These are phyloP conservation scores for Naegleria gruberi DNA, from an alignment of 208 protist genomes.

Conservation along the genomic window DNA sequence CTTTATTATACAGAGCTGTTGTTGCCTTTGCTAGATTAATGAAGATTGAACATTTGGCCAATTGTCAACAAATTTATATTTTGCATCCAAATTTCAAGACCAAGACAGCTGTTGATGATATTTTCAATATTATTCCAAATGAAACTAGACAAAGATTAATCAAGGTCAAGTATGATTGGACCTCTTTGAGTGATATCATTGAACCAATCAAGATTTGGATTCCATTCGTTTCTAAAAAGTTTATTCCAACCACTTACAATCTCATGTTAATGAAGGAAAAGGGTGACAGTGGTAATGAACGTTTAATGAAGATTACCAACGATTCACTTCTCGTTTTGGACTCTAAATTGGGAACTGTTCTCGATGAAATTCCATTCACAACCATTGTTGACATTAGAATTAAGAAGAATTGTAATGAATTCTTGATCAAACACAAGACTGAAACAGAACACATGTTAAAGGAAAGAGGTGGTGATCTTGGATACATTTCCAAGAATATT, in stretches of 20 bases:
- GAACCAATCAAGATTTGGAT: slow-evolving; percentile 22
- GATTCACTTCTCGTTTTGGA: background rate
- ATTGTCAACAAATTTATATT: slow-evolving; percentile 13
- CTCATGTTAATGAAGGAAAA: background rate
- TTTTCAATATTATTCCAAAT: slow-evolving; percentile 1
- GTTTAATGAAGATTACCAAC: background rate
- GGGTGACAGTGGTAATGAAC: background rate
- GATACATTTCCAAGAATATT: background rate
- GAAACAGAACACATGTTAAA: background rate
- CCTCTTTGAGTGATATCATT: slow-evolving; percentile 1
- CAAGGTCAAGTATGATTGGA: background rate
- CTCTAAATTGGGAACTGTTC: background rate
- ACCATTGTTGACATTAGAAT: background rate
- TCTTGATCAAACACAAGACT: background rate
- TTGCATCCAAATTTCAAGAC: slow-evolving; percentile 23
- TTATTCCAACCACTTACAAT: slow-evolving; percentile 13
- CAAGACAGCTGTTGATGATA: slow-evolving; percentile 14
- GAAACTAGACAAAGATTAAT: background rate
- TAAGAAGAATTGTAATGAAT: background rate
- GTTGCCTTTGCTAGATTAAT: slow-evolving; percentile 17
- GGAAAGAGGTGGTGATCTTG: background rate
- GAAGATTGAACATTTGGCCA: background rate
- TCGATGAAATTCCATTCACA: background rate
- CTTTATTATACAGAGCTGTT: slow-evolving; percentile 12
- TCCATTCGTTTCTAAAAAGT: slow-evolving; percentile 19